A percentile compares a stretch with the other conserved stretches of the same genome.
Conservation (phyloP, 495 filamentous ascomycete species). For the Penicillium cinerascens region DNA sequence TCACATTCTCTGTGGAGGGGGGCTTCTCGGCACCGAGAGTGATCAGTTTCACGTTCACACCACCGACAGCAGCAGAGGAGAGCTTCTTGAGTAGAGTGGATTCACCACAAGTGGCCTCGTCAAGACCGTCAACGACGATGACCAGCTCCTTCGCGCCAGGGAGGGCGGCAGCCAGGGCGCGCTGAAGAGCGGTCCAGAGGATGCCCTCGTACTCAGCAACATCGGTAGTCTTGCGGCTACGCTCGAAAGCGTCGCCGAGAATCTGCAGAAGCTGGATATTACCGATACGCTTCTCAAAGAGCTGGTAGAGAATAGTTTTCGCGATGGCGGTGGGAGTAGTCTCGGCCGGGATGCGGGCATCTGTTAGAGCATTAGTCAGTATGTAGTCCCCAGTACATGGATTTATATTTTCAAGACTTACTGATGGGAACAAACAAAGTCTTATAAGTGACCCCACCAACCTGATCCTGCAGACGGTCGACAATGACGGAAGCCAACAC, state of each 20-base stretch:
- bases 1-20: conserved; percentile 1
- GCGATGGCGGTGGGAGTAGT: conserved; percentile 19
- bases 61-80: conserved; percentile 20
- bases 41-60: conserved; percentile 27
- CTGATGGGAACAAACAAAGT: conserved; percentile 37
- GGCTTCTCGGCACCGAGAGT: conserved; percentile 30
- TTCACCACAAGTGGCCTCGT: conserved; percentile 34
- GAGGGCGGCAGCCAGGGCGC: conserved; percentile 23
- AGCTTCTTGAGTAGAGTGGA: conserved; percentile 23
- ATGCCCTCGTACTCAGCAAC: conserved; percentile 27
- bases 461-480: conserved; percentile 36
- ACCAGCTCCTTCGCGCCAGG: conserved; percentile 32
- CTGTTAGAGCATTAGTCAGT: too few relatives aligned
- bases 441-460: conserved; percentile 32
- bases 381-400: too few relatives aligned
- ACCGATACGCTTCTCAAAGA: conserved; percentile 37
- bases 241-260: conserved; percentile 30
- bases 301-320: conserved; percentile 34
- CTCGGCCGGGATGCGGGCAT: conserved; percentile 25
- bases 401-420: too few relatives aligned
- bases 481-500: conserved; percentile 36
- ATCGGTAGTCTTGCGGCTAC: conserved; percentile 18
- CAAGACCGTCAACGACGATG: conserved; percentile 35
- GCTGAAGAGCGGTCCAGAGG: conserved; percentile 20
- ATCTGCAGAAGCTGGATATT: conserved; percentile 34